phyloP scores from a whole-genome alignment of 257 asterid species.

The Craterostigma plantagineum region DNA sequence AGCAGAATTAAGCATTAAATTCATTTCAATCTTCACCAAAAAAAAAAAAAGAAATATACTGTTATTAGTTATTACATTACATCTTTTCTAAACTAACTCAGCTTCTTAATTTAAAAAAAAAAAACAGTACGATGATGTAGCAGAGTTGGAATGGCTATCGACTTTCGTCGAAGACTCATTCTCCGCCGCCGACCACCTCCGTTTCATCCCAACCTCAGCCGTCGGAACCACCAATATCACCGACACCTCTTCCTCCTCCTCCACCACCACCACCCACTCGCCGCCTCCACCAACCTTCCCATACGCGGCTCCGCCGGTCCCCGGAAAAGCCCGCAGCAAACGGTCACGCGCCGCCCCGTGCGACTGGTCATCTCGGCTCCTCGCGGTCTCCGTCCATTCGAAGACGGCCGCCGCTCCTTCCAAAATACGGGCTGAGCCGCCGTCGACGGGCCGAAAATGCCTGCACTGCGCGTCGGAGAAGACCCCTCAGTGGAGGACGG shows the following conservation, averaged over 20 bases:
- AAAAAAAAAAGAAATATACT: too few relatives aligned
- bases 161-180: slow-evolving; percentile 89
- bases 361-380: slow-evolving; percentile 88
- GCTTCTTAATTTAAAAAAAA: too few relatives aligned
- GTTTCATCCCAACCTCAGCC: slow-evolving; percentile 33
- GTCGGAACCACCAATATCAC: slow-evolving; percentile 12
- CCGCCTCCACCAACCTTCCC: slow-evolving; percentile 35
- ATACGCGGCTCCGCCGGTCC: slow-evolving; percentile 50
- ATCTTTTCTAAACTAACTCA: too few relatives aligned
- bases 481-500: slow-evolving; percentile 96
- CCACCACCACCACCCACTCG: slow-evolving; percentile 24
- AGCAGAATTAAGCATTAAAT: too few relatives aligned
- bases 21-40: too few relatives aligned
- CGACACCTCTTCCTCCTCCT: slow-evolving; percentile 28
- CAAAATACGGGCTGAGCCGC: slow-evolving; percentile 16
- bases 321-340: slow-evolving; percentile 90
- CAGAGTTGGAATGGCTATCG: slow-evolving; percentile 96
- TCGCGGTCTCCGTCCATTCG: slow-evolving; percentile 21
- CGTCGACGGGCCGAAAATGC: slow-evolving; percentile 52
- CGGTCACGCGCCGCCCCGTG: slow-evolving; percentile 87
- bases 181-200: slow-evolving; percentile 68
- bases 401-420: slow-evolving; percentile 16
- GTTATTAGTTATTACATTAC: too few relatives aligned
- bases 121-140: slow-evolving; percentile 69
- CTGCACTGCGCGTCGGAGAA: slow-evolving; percentile 85